A percentile compares a stretch with the other conserved stretches of the same genome.
phyloP scores from a whole-genome alignment of 208 protist species.

The Lotmaria passim region DNA sequence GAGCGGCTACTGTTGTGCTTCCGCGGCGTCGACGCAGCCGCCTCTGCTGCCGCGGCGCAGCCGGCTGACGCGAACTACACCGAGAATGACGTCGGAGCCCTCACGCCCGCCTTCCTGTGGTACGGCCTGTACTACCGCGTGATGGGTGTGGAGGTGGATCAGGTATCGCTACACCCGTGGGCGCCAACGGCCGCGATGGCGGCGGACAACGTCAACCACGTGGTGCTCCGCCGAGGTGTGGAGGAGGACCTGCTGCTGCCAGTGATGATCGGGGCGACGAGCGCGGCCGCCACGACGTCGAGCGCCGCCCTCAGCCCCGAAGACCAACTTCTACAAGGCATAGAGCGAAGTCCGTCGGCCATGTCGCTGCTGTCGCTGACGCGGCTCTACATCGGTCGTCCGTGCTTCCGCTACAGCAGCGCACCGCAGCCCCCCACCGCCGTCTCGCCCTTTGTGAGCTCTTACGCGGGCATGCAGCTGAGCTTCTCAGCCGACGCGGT shows the following conservation, averaged over 20 bases:
- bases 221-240: slow-evolving; percentile 57
- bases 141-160: slow-evolving; percentile 50
- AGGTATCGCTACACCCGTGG: slow-evolving; percentile 49
- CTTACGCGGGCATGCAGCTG: slow-evolving; percentile 35
- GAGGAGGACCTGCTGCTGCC: slow-evolving; percentile 53
- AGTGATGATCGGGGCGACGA: slow-evolving; percentile 29
- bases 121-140: slow-evolving; percentile 68
- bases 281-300: background rate
- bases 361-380: slow-evolving; percentile 61
- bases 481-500: slow-evolving; percentile 28
- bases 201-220: slow-evolving; percentile 40
- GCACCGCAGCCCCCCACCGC: slow-evolving; percentile 8
- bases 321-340: slow-evolving; percentile 47
- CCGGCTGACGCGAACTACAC: slow-evolving; percentile 4
- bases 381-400: slow-evolving; percentile 51
- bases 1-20: slow-evolving; percentile 52
- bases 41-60: slow-evolving; percentile 11
- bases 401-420: slow-evolving; percentile 20
- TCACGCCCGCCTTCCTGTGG: slow-evolving; percentile 35
- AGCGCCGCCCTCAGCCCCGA: background rate
- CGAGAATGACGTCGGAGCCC: slow-evolving; percentile 23
- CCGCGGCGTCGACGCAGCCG: slow-evolving; percentile 23
- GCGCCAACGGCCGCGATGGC: slow-evolving; percentile 33
- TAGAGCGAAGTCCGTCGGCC: slow-evolving; percentile 40
- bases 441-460: slow-evolving; percentile 29